Evolutionary conservation across 495 filamentous ascomycete species (phyloP), one percentile per base, ranked within the genome.

Genomic region (Xylaria scruposa): DNA sequence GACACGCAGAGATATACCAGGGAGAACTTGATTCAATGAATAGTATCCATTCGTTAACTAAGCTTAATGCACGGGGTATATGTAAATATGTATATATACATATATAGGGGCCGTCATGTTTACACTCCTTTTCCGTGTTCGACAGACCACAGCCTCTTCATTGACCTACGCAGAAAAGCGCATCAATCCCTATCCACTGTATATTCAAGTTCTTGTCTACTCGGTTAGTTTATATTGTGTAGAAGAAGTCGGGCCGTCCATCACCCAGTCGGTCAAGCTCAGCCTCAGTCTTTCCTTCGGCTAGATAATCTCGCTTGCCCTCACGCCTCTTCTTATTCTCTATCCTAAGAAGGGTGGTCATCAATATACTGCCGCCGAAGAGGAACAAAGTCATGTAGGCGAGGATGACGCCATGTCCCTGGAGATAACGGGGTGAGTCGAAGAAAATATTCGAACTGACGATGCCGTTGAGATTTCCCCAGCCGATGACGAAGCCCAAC

Each of bases 401-500:
- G 60, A 89, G 77, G 9, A 88, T 80, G 10, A 82, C 73, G 10
- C 77, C 78, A 66, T 88, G 86, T 13, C 87, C 87, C 68, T 80
- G 77, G 21, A 77, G 71, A 75, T 82, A 88, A 42, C 81, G 81
- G 15, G 85, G 85, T 3, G 76, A n/a, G 68, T 81, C 77, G 58
- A 78, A 82, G 77, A 84, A 89, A 68, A 89, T 94, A 78, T 96
- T 95, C 70, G 88, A 91, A 72, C 87, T 90, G 61, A 97, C 91
- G 53, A 97, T 88, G 21, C 94, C 94, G 81, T 96, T 97, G 29
- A 98, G 83, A 72, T 98, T 98, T 9, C 95, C 95, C 93, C 94
- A 97, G 19, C 93, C 93, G 71, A 97, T 94, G 31, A 97, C 92
- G 47, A 97, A 89, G 0, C 95, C 95, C 3, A 97, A 80, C 0